Conservation (phyloP, 1,284 basidiomycete species). For the Puccinia hordei region DNA sequence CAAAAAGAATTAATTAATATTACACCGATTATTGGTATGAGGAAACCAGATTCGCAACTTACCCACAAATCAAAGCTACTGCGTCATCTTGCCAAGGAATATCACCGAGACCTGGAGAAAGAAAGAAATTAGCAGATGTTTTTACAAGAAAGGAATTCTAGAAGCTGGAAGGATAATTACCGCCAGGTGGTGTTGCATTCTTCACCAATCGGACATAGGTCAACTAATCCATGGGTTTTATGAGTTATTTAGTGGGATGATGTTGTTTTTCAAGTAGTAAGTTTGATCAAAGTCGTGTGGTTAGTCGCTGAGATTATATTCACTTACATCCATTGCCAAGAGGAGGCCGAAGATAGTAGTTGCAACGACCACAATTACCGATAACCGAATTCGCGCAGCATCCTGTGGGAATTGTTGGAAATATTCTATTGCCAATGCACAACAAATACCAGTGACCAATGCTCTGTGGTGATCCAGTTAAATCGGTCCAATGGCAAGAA, state of each 20-base stretch:
- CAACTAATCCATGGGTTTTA: background rate
- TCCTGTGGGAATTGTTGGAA: conserved; percentile 48
- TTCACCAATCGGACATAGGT: conserved; percentile 41
- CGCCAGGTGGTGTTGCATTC: conserved; percentile 41
- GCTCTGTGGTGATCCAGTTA: conserved; percentile 20
- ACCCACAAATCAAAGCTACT: conserved; percentile 49
- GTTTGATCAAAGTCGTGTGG: background rate
- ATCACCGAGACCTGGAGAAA: conserved; percentile 35
- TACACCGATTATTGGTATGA: background rate
- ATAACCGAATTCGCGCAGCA: conserved; percentile 34
- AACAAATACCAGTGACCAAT: conserved; percentile 46
- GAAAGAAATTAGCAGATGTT: background rate
- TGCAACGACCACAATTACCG: conserved; percentile 47
- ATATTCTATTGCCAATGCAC: conserved; percentile 46
- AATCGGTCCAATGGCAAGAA: background rate
- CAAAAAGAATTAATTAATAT: background rate
- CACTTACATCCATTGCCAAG: conserved; percentile 46
- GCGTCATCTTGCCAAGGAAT: conserved; percentile 51
- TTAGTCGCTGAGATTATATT: background rate
- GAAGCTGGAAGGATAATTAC: background rate
- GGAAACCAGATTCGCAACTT: background rate
- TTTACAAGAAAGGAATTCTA: background rate
- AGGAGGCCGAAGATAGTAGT: conserved; percentile 44
- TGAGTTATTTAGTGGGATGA: background rate
- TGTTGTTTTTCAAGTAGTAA: background rate